phyloP scores from a whole-genome alignment of 352 stramenopile species.

The Phytophthora hibernalis region DNA sequence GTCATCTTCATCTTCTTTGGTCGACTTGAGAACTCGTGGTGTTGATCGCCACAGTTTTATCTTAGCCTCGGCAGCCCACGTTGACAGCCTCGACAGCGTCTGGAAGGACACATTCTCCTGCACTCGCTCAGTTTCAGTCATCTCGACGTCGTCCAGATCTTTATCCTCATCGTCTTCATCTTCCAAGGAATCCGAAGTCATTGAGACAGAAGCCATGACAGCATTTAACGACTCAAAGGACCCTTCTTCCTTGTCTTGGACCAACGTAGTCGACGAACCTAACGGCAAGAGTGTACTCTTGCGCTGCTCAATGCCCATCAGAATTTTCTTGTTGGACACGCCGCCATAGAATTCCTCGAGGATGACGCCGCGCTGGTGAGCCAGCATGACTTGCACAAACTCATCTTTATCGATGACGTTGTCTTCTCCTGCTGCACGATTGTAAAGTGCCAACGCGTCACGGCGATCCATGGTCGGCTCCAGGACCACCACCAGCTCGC shows the following conservation, averaged over 20 bases:
- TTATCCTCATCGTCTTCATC: constrained; percentile 44
- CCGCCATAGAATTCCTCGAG: constrained; percentile 68
- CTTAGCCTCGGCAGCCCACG: constrained; percentile 67
- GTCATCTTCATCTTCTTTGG: constrained; percentile 27
- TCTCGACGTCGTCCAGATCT: constrained; percentile 11
- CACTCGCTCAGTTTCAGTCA: constrained; percentile 28
- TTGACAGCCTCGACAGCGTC: constrained; percentile 60
- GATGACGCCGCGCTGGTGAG: constrained; percentile 72
- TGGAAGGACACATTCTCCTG: constrained; percentile 73
- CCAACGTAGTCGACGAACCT: constrained; percentile 17
- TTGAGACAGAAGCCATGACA: constrained; percentile 50
- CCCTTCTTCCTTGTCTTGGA: constrained; percentile 57
- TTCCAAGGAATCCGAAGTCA: constrained; percentile 23
- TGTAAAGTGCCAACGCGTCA: constrained; percentile 67
- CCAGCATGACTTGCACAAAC: constrained; percentile 80
- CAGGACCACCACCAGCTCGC: constrained; percentile 62
- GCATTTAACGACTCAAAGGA: constrained; percentile 65
- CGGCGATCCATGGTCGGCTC: constrained; percentile 74
- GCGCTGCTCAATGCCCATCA: constrained; percentile 55
- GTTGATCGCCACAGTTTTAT: constrained; percentile 42
- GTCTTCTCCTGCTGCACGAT: constrained; percentile 68
- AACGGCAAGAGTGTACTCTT: constrained; percentile 44
- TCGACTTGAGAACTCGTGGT: constrained; percentile 2
- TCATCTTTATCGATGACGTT: constrained; percentile 85
- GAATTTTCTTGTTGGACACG: constrained; percentile 62